Conservation (phyloP, 2,329 filamentous ascomycete species). For the Thielaviopsis ethacetica region DNA sequence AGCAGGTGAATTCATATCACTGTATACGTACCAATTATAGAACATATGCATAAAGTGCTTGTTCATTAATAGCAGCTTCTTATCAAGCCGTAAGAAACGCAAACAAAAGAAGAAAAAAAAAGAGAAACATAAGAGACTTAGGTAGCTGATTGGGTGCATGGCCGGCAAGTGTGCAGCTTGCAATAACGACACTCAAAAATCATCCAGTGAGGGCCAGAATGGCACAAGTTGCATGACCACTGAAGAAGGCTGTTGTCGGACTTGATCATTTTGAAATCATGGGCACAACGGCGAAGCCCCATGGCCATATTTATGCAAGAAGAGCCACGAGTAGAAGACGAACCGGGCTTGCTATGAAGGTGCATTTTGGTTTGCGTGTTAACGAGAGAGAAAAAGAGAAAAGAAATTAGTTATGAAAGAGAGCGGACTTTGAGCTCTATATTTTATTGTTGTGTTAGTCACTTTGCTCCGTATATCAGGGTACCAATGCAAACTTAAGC, state of each 20-base stretch:
- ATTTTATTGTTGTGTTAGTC: too few relatives aligned
- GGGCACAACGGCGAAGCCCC: constrained; percentile 30
- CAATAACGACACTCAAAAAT: constrained; percentile 56
- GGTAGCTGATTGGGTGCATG: constrained; percentile 22
- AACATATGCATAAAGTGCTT: too few relatives aligned
- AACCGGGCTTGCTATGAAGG: not conserved
- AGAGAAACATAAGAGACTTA: not conserved
- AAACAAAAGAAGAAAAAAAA: constrained; percentile 1
- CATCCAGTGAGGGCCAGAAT: constrained; percentile 48
- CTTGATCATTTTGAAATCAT: constrained; percentile 50
- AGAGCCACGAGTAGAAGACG: not conserved
- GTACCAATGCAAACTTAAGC: too few relatives aligned
- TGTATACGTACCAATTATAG: too few relatives aligned
- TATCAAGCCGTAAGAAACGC: too few relatives aligned
- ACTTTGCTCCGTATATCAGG: too few relatives aligned
- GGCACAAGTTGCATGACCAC: constrained; percentile 49
- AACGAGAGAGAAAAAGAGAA: too few relatives aligned
- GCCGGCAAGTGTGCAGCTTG: constrained; percentile 47
- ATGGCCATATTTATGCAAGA: constrained; percentile 5
- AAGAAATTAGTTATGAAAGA: too few relatives aligned
- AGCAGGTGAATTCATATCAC: too few relatives aligned
- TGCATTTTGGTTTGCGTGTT: not conserved
- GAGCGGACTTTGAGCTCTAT: too few relatives aligned
- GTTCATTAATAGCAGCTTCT: too few relatives aligned
- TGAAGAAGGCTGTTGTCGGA: constrained; percentile 48